Evolutionary conservation across 371 early-diverging fungal species (phyloP).

Genomic region (Mortierella sp.): DNA sequence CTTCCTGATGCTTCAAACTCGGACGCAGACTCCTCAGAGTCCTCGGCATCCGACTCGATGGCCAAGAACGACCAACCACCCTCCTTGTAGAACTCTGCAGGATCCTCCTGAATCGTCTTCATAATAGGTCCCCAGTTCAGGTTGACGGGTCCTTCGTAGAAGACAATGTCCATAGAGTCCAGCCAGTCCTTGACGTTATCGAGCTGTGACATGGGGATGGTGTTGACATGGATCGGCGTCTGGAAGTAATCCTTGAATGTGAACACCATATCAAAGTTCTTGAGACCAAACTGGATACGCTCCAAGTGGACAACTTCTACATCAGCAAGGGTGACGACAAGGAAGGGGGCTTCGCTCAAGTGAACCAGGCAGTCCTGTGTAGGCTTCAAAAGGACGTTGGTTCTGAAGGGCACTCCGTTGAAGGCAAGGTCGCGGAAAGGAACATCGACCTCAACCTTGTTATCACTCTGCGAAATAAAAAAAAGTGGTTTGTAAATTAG

Average conservation of each 20-base stretch:
- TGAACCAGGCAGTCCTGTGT: constrained; percentile 99
- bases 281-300: constrained; percentile 97
- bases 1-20: constrained; percentile 72
- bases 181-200: constrained; percentile 99
- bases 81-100: constrained; percentile 95
- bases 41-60: constrained; percentile 76
- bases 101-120: constrained; percentile 98
- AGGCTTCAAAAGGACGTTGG: constrained; percentile 96
- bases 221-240: constrained; percentile 96
- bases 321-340: constrained; percentile 95
- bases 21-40: constrained; percentile 71
- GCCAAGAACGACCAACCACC: constrained; percentile 98
- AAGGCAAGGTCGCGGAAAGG: constrained; percentile 98
- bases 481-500: not conserved
- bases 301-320: constrained; percentile 99
- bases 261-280: constrained; percentile 99
- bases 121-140: constrained; percentile 99
- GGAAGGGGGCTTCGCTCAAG: constrained; percentile 97
- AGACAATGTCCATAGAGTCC: constrained; percentile 97
- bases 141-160: constrained; percentile 98
- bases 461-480: constrained; percentile 70
- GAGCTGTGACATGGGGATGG: constrained; percentile 95
- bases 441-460: constrained; percentile 92
- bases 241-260: constrained; percentile 96
- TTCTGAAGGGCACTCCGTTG: constrained; percentile 96